phyloP scores from a whole-genome alignment of 139 green algal genomes.

The Closterium sp. region DNA sequence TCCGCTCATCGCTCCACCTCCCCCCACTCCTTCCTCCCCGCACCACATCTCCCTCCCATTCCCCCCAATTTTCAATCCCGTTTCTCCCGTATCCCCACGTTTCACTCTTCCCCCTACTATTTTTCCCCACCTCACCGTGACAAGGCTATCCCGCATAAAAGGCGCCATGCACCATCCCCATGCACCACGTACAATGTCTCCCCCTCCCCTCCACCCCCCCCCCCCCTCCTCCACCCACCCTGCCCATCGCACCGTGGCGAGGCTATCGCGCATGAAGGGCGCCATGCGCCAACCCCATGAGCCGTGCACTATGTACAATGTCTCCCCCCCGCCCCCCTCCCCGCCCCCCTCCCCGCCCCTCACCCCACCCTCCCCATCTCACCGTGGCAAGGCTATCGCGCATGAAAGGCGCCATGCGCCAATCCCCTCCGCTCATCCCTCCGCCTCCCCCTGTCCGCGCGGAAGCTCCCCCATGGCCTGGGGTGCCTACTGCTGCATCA shows the following conservation, averaged over 20 bases:
- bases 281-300: background rate
- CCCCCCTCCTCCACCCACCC: background rate
- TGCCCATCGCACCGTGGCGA: background rate
- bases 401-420: background rate
- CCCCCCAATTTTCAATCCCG: too few relatives aligned
- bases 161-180: background rate
- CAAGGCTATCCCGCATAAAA: background rate
- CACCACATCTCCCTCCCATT: too few relatives aligned
- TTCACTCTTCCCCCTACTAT: too few relatives aligned
- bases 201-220: too few relatives aligned
- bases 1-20: background rate
- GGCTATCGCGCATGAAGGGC: background rate
- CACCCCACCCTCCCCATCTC: background rate
- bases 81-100: too few relatives aligned
- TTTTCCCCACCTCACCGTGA: too few relatives aligned
- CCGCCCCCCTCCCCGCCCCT: too few relatives aligned
- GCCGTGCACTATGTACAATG: too few relatives aligned
- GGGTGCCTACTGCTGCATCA: background rate
- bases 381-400: constrained; percentile 2
- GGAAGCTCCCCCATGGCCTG: background rate
- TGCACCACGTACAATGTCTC: too few relatives aligned
- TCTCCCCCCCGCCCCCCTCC: too few relatives aligned
- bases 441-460: background rate
- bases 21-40: background rate
- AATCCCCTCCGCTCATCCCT: background rate